phyloP scores from a whole-genome alignment of 1,284 basidiomycete genomes.

The Apiotrichum laibachii region DNA sequence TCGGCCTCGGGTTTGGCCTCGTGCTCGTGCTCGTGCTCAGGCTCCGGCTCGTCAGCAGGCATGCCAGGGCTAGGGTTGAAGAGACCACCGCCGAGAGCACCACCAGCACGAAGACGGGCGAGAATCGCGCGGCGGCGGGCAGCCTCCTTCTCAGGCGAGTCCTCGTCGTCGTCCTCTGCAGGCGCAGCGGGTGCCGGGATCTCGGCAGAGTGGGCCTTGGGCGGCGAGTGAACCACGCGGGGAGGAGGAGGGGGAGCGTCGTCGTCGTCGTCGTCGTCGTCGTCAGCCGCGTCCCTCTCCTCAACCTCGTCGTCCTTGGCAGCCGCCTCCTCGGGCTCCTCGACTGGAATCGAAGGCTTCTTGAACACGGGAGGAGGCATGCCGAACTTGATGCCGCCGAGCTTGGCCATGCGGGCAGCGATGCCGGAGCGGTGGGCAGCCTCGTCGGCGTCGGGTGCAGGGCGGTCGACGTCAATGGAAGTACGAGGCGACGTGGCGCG shows the following conservation, averaged over 20 bases:
- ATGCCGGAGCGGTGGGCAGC: slow-evolving; percentile 72
- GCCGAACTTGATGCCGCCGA: slow-evolving; percentile 79
- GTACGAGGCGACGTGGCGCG: slow-evolving; percentile 14
- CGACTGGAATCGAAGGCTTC: slow-evolving; percentile 14
- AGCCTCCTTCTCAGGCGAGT: slow-evolving; percentile 48
- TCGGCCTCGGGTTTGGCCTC: neutral
- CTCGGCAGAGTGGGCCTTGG: neutral
- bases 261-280: slow-evolving; percentile 10
- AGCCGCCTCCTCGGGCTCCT: slow-evolving; percentile 7
- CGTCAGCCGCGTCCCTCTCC: slow-evolving; percentile 8
- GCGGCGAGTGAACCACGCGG: neutral
- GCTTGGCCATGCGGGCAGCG: slow-evolving; percentile 82
- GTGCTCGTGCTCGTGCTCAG: slow-evolving; percentile 14
- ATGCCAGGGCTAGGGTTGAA: slow-evolving; percentile 31
- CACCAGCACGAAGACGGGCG: slow-evolving; percentile 47
- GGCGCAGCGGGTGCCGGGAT: neutral
- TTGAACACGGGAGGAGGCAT: slow-evolving; percentile 49
- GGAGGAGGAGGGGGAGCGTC: neutral
- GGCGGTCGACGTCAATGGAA: neutral
- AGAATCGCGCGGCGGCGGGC: slow-evolving; percentile 45
- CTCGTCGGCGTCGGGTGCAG: slow-evolving; percentile 54
- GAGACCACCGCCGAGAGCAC: slow-evolving; percentile 48
- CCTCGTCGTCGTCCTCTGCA: slow-evolving; percentile 27
- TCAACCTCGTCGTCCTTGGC: slow-evolving; percentile 9
- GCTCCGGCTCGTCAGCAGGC: slow-evolving; percentile 10